Conservation (phyloP, 2,329 filamentous ascomycete genomes). For the Colletotrichum limetticola region DNA sequence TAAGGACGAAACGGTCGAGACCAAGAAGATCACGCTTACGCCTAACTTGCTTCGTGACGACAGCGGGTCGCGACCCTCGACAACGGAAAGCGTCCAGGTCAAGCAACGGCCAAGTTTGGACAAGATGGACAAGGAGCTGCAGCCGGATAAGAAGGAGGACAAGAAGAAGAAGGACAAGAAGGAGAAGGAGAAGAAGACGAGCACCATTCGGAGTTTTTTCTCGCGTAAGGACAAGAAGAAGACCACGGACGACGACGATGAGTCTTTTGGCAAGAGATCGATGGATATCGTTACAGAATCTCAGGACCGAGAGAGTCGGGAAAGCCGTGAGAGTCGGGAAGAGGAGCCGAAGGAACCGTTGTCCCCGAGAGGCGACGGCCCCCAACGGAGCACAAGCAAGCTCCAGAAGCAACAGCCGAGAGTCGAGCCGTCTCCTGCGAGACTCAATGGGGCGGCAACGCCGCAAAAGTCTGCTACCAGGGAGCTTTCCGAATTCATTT, state of each 20-base stretch:
- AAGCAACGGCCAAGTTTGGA: slow-evolving; percentile 78
- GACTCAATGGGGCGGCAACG: slow-evolving; percentile 47
- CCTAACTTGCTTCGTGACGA: slow-evolving; percentile 93
- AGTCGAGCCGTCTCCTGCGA: slow-evolving; percentile 57
- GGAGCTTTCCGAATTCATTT: slow-evolving; percentile 55
- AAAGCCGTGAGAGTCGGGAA: slow-evolving; percentile 36
- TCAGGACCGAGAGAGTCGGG: slow-evolving; percentile 51
- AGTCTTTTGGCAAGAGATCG: slow-evolving; percentile 70
- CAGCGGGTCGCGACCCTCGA: slow-evolving; percentile 59
- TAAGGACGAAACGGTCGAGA: slow-evolving; percentile 94
- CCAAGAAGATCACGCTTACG: slow-evolving; percentile 96
- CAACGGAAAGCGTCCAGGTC: slow-evolving; percentile 65
- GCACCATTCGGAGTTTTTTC: slow-evolving; percentile 69
- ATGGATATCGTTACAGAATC: slow-evolving; percentile 63
- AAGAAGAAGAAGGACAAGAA: slow-evolving; percentile 79
- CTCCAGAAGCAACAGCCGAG: slow-evolving; percentile 74
- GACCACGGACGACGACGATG: slow-evolving; percentile 66
- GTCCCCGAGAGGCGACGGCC: slow-evolving; percentile 44
- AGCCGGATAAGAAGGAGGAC: slow-evolving; percentile 77
- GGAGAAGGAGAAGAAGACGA: slow-evolving; percentile 74
- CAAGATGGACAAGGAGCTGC: slow-evolving; percentile 66
- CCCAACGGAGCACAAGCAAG: slow-evolving; percentile 72
- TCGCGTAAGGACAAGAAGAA: slow-evolving; percentile 72
- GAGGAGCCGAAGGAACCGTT: slow-evolving; percentile 54
- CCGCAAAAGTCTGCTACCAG: slow-evolving; percentile 47